Conservation (phyloP, 2,329 filamentous ascomycete genomes). For the Ceratocystis destructans region DNA sequence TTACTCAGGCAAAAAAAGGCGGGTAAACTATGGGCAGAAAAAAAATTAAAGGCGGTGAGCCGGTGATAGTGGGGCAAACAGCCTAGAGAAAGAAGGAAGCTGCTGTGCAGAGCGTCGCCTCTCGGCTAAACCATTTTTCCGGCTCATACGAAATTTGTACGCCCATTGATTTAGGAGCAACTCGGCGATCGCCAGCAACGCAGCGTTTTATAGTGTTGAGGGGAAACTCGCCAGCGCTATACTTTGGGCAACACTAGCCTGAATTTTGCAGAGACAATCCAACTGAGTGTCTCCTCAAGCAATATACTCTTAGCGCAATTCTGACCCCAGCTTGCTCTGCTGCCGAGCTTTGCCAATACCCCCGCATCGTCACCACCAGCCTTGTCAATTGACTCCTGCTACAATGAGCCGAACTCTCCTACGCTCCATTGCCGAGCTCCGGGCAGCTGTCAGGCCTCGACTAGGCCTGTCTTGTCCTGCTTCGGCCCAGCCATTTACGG, state of each 20-base stretch:
- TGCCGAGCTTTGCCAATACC: not conserved
- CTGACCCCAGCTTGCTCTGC: too few species aligned
- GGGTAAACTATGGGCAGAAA: constrained; percentile 14
- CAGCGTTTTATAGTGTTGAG: not conserved
- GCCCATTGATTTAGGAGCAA: not conserved
- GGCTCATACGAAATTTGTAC: constrained; percentile 12
- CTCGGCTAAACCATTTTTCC: constrained; percentile 16
- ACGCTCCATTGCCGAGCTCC: constrained; percentile 49
- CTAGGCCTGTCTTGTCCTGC: constrained; percentile 26
- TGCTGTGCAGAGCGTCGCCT: not conserved
- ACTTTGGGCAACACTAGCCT: not conserved
- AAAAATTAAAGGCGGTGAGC: constrained; percentile 18
- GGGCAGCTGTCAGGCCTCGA: constrained; percentile 27
- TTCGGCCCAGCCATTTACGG: constrained; percentile 35
- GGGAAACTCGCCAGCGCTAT: not conserved
- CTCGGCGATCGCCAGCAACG: constrained; percentile 4
- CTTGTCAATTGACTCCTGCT: not conserved
- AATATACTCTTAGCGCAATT: too few species aligned
- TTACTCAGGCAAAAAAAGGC: constrained; percentile 8
- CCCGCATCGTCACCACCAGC: not conserved
- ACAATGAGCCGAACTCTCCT: constrained; percentile 47
- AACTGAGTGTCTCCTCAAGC: not conserved
- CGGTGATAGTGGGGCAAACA: constrained; percentile 12
- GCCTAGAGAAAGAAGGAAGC: too few species aligned
- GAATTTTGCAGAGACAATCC: not conserved